Conservation (phyloP, 352 stramenopile genomes). For the Pythium scleroteichum region DNA sequence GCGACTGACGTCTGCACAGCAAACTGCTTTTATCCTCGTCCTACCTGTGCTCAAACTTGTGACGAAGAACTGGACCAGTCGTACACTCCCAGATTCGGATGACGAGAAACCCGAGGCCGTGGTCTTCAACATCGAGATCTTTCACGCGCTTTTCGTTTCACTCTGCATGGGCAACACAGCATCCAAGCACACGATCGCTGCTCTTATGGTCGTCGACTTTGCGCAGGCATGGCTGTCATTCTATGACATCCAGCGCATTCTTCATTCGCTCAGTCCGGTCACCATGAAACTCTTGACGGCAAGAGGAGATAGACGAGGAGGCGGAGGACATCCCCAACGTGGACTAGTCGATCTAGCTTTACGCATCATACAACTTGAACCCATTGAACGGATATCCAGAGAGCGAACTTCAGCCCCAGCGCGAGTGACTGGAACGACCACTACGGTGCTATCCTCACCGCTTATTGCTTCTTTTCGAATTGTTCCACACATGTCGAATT, state of each 20-base stretch:
- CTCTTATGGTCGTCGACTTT: constrained; percentile 32
- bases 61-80: constrained; percentile 35
- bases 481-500: too few species aligned
- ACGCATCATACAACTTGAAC: too few species aligned
- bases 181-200: constrained; percentile 19
- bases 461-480: too few species aligned
- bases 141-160: constrained; percentile 43
- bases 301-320: too few species aligned
- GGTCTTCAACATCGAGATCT: constrained; percentile 50
- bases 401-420: too few species aligned
- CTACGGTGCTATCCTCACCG: too few species aligned
- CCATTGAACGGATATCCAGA: too few species aligned
- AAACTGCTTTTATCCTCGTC: constrained; percentile 31
- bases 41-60: constrained; percentile 42
- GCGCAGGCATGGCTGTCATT: constrained; percentile 26
- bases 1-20: constrained; percentile 13
- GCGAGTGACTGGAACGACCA: too few species aligned
- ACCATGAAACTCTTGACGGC: too few species aligned
- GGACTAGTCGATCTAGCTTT: too few species aligned
- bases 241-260: constrained; percentile 13
- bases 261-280: background rate
- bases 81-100: constrained; percentile 15
- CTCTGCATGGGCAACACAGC: constrained; percentile 33
- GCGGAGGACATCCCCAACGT: too few species aligned
- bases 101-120: constrained; percentile 38